These are phyloP conservation scores for Colletotrichum tabaci DNA, from an alignment of 2,329 filamentous ascomycete species.

Conservation along the genomic window DNA sequence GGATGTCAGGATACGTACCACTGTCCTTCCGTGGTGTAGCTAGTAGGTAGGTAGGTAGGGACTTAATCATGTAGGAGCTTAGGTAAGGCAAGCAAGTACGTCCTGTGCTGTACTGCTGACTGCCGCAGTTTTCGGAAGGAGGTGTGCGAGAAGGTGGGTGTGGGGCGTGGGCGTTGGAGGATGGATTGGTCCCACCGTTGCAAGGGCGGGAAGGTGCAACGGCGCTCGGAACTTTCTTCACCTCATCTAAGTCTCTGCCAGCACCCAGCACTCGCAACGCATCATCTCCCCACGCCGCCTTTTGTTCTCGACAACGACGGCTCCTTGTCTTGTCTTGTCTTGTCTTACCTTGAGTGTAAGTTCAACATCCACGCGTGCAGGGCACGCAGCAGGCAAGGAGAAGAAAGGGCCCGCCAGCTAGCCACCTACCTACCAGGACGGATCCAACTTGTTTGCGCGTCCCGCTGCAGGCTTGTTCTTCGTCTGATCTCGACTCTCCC, in stretches of 20 bases:
- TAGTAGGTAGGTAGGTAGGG: neutral
- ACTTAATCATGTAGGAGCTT: no score
- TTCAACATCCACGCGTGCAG: neutral
- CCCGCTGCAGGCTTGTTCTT: no score
- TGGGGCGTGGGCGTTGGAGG: no score
- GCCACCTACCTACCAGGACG: neutral
- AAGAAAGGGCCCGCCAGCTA: neutral
- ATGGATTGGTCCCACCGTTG: neutral
- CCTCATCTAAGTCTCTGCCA: neutral
- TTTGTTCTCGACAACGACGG: no score
- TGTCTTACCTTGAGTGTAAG: neutral
- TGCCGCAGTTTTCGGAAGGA: neutral
- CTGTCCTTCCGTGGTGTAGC: neutral
- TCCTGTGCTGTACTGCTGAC: neutral
- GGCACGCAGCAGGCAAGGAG: neutral
- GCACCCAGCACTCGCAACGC: no score
- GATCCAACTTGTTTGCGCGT: no score
- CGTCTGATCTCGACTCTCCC: no score
- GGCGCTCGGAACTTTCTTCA: constrained; percentile 15
- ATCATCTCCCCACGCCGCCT: no score
- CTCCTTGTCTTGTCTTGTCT: neutral
- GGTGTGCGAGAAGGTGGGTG: neutral
- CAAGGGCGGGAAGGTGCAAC: constrained; percentile 27
- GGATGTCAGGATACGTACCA: no score
- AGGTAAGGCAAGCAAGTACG: neutral